Percentiles rank a stretch among this genome's conserved stretches.
Evolutionary conservation across 1,139 yeast species (phyloP).

Genomic region (Suhomyces ambrosiae): DNA sequence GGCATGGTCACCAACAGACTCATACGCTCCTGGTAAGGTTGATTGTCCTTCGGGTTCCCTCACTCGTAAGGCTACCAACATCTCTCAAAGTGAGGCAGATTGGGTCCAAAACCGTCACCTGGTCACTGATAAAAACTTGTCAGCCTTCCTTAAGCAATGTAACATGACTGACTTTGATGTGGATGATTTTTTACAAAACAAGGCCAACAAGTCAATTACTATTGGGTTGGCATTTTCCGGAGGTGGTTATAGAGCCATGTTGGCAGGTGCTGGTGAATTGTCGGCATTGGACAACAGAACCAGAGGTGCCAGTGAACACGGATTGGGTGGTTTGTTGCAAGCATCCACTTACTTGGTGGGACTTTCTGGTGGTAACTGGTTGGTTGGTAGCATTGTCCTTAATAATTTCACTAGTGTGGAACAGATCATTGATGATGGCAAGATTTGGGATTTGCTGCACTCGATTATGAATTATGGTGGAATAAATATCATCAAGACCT

Average conservation of each 20-base stretch:
- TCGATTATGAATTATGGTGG: constrained; percentile 74
- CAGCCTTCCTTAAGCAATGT: constrained; percentile 22
- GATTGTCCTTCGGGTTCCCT: constrained; percentile 23
- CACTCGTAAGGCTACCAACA: constrained; percentile 20
- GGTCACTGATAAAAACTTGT: constrained; percentile 24
- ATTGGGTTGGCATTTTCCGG: constrained; percentile 31
- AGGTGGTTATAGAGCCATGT: constrained; percentile 33
- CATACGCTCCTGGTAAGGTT: constrained; percentile 27
- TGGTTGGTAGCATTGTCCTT: constrained; percentile 75
- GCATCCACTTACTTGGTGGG: constrained; percentile 76
- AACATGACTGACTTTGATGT: constrained; percentile 26
- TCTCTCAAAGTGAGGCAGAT: constrained; percentile 20
- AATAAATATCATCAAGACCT: constrained; percentile 57
- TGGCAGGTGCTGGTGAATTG: constrained; percentile 29
- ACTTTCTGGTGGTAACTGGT: constrained; percentile 87
- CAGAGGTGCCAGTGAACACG: constrained; percentile 54
- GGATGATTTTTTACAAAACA: constrained; percentile 20
- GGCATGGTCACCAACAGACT: constrained; percentile 25
- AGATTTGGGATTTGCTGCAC: constrained; percentile 71
- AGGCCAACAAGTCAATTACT: constrained; percentile 22
- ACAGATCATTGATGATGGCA: constrained; percentile 50
- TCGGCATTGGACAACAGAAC: constrained; percentile 29
- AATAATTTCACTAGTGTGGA: constrained; percentile 81
- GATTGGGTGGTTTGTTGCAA: constrained; percentile 79
- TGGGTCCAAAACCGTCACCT: constrained; percentile 25